Conservation (phyloP, 2,329 filamentous ascomycete species). For the Beauveria asiatica region DNA sequence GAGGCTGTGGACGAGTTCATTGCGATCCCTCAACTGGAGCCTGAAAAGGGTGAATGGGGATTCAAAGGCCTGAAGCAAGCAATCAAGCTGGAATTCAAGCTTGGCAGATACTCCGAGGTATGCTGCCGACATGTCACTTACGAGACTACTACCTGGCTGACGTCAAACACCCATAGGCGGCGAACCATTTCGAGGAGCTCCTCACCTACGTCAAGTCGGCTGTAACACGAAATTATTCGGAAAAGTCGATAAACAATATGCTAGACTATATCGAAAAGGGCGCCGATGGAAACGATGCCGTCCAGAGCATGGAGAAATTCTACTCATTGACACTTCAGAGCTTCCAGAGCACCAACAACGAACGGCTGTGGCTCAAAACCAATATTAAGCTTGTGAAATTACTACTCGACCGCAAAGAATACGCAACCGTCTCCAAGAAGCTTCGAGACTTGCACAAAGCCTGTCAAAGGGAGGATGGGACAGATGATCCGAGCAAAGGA, state of each 20-base stretch:
- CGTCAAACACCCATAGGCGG: slow-evolving; percentile 49
- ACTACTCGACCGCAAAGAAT: slow-evolving; percentile 86
- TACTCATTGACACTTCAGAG: slow-evolving; percentile 89
- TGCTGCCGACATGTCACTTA: not conserved
- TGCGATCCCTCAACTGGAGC: slow-evolving; percentile 73
- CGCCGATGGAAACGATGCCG: slow-evolving; percentile 57
- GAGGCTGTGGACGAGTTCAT: slow-evolving; percentile 89
- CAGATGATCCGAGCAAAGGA: slow-evolving; percentile 87
- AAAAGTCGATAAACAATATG: slow-evolving; percentile 99
- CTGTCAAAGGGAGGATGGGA: slow-evolving; percentile 79
- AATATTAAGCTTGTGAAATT: slow-evolving; percentile 94
- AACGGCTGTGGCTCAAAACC: slow-evolving; percentile 94
- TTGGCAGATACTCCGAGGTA: slow-evolving; percentile 81
- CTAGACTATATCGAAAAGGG: slow-evolving; percentile 95
- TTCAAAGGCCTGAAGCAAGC: slow-evolving; percentile 98
- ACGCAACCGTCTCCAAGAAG: slow-evolving; percentile 69
- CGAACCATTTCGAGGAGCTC: slow-evolving; percentile 87
- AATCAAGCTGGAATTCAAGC: slow-evolving; percentile 91
- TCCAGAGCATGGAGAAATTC: slow-evolving; percentile 84
- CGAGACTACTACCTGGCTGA: not conserved
- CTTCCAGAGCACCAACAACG: slow-evolving; percentile 96
- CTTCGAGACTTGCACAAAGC: slow-evolving; percentile 80
- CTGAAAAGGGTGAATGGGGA: slow-evolving; percentile 95
- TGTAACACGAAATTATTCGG: slow-evolving; percentile 95
- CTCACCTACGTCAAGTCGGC: slow-evolving; percentile 96